Percentiles rank a stretch among this genome's conserved stretches.
Evolutionary conservation across 179 eudicot genomes (phyloP).

Genomic region (Gypsophila paniculata): DNA sequence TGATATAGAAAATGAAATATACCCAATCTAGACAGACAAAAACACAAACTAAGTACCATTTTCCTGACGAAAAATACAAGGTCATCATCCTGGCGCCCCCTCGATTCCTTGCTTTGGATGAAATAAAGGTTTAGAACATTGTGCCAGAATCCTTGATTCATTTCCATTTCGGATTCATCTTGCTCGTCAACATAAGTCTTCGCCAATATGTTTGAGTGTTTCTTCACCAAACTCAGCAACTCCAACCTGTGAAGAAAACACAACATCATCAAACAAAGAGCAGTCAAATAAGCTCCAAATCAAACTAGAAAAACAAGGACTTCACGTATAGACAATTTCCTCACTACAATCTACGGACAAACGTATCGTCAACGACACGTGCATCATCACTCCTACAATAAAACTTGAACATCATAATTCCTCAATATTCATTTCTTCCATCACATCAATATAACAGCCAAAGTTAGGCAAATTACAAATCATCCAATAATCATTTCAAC

Average conservation of each 20-base stretch:
- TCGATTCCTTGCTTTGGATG: constrained; percentile 59
- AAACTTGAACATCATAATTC: background rate
- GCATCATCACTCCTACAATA: background rate
- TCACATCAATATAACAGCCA: background rate
- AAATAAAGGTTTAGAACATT: constrained; percentile 72
- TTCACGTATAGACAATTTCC: too few relatives aligned
- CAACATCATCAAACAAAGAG: constrained; percentile 10
- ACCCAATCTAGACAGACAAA: constrained; percentile 11
- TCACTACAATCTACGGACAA: too few relatives aligned
- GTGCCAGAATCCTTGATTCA: constrained; percentile 81
- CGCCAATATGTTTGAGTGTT: constrained; percentile 74
- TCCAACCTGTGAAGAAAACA: constrained; percentile 49
- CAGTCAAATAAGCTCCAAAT: too few relatives aligned
- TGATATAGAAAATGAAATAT: background rate
- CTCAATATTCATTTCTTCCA: background rate
- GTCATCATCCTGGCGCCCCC: constrained; percentile 84
- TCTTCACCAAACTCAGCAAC: constrained; percentile 79
- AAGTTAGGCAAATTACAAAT: background rate
- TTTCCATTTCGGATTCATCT: constrained; percentile 73
- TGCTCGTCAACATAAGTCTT: constrained; percentile 58
- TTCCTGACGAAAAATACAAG: constrained; percentile 83
- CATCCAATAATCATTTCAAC: too few relatives aligned
- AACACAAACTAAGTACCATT: constrained; percentile 41
- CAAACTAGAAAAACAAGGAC: too few relatives aligned
- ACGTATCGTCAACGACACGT: background rate